Evolutionary conservation across 2,329 filamentous ascomycete species (phyloP), one percentile per base, ranked within the genome.

Genomic region (Penicillium sp.): DNA sequence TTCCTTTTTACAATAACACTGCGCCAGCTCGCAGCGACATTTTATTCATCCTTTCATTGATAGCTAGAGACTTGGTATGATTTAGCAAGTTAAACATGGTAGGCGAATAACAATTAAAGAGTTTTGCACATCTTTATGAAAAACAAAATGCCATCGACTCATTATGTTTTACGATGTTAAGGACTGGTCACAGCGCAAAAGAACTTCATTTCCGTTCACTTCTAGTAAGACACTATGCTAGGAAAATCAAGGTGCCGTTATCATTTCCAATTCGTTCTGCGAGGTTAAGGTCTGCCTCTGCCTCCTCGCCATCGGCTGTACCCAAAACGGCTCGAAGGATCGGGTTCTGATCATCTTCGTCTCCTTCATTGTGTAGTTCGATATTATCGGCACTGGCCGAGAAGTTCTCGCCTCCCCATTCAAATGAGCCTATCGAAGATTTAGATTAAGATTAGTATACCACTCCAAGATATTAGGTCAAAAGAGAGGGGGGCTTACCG

Each of bases 211-310:
- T n/a, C 24, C 10, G 10, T 5, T 28, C n/a, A 4, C 23, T 9
- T 43, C 23, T 28, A 28, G 23, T 43, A 16, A 7, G 18, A 26
- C 3, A 16, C 23, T 43, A 26, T 26, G 23, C 39, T 3, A 11
- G 23, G 39, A 73, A 78, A 51, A 57, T 48, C 54, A 83, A 74
- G 1, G 54, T 24, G n/a, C 84, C 83, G 60, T 81, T 66, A 18
- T 79, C 61, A 70, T 86, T 86, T 54, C 70, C 68, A 50, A 87
- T 75, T 54, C 80, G 74, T 77, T 85, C 81, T 2, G 77, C 67
- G 5, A 87, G 76, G 73, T 87, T 86, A 59, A 86, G 59, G 61
- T 86, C 77, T 33, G 75, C 69, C 6, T 68, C 54, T 1, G 71
- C 54, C 1, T 53, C 49, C 16, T 83, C 71, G 34, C 81, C 82